Percentiles rank a stretch among this genome's conserved stretches.
phyloP scores from a whole-genome alignment of 2,329 filamentous ascomycete genomes.

The Leptodontidium sp. region DNA sequence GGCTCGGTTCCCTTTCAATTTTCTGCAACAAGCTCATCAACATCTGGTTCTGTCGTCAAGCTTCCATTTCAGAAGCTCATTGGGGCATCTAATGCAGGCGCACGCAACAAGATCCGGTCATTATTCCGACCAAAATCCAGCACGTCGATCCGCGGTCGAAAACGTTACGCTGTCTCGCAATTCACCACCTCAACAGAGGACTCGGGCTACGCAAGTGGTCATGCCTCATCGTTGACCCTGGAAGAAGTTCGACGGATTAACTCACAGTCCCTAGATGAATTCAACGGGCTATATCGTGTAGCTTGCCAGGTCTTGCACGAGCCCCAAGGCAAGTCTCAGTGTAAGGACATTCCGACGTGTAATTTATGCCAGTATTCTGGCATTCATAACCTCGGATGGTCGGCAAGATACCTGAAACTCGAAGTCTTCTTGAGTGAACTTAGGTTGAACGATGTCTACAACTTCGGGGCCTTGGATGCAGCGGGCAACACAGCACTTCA shows the following conservation, averaged over 20 bases:
- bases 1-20: neutral
- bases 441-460: conserved; percentile 24
- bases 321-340: conserved; percentile 20
- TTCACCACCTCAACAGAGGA: conserved; percentile 27
- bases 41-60: neutral
- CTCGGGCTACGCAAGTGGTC: conserved; percentile 33
- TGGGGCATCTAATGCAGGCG: conserved; percentile 5
- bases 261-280: conserved; percentile 26
- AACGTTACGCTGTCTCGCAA: conserved; percentile 23
- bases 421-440: conserved; percentile 33
- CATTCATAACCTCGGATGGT: conserved; percentile 36
- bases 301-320: conserved; percentile 31
- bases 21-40: neutral
- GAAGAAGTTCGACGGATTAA: conserved; percentile 19
- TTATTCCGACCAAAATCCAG: conserved; percentile 24
- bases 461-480: conserved; percentile 26
- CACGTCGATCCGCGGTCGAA: conserved; percentile 11
- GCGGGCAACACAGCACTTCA: conserved; percentile 28
- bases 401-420: conserved; percentile 31
- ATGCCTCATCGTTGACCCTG: conserved; percentile 19
- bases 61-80: conserved; percentile 21
- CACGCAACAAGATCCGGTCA: conserved; percentile 23
- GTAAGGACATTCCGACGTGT: conserved; percentile 29
- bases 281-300: conserved; percentile 34
- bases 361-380: conserved; percentile 28